Conservation (phyloP, 2,329 filamentous ascomycete genomes). For the Trichocomaceae sp. region DNA sequence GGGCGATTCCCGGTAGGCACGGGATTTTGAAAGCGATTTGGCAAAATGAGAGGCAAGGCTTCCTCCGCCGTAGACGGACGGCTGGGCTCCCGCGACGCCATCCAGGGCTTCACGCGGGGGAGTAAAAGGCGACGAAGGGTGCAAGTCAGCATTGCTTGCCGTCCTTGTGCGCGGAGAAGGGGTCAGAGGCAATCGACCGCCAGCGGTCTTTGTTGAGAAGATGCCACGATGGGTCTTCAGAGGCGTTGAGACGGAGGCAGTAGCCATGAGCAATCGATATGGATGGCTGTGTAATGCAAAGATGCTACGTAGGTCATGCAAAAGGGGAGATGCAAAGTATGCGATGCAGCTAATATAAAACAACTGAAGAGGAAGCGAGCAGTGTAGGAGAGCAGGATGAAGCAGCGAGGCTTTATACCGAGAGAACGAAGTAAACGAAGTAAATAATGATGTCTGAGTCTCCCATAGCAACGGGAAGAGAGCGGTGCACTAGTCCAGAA, state of each 20-base stretch:
- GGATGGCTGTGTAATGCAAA: slow-evolving; percentile 30
- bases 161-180: slow-evolving; percentile 71
- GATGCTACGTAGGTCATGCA: slow-evolving; percentile 21
- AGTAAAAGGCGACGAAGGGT: slow-evolving; percentile 71
- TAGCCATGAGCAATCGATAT: slow-evolving; percentile 62
- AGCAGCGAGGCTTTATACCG: slow-evolving; percentile 15
- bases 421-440: slow-evolving; percentile 28
- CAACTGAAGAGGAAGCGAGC: slow-evolving; percentile 19
- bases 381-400: slow-evolving; percentile 18
- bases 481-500: slow-evolving; percentile 24
- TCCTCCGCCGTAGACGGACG: slow-evolving; percentile 67
- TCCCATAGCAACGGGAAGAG: slow-evolving; percentile 34
- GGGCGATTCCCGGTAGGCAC: slow-evolving; percentile 72
- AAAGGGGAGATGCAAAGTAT: slow-evolving; percentile 23
- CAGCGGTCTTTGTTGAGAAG: slow-evolving; percentile 86
- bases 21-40: slow-evolving; percentile 49
- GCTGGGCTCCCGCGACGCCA: slow-evolving; percentile 47
- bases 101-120: slow-evolving; percentile 57
- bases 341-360: slow-evolving; percentile 27
- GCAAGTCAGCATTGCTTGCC: slow-evolving; percentile 43
- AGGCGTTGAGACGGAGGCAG: slow-evolving; percentile 75
- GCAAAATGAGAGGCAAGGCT: slow-evolving; percentile 75
- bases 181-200: slow-evolving; percentile 88
- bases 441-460: slow-evolving; percentile 32
- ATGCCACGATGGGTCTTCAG: slow-evolving; percentile 91